Evolutionary conservation across 345 rosid species (phyloP).

Genomic region (Laguncularia racemosa): DNA sequence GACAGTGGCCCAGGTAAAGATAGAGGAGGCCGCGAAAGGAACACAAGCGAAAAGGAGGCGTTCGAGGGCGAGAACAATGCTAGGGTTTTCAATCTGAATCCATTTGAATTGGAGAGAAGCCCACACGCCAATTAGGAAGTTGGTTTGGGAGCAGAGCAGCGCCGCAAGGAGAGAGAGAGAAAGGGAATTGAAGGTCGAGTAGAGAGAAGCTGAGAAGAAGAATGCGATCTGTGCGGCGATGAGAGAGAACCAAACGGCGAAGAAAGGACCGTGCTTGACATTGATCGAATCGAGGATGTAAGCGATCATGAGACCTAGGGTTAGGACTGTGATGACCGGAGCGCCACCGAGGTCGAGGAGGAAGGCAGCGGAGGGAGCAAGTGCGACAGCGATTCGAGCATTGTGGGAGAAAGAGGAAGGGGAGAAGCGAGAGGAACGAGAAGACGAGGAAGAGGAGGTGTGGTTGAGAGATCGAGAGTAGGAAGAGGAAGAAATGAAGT

Average conservation of each 20-base stretch:
- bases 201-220: conserved; percentile 73
- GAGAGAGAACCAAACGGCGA: conserved; percentile 83
- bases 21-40: conserved; percentile 67
- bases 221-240: conserved; percentile 86
- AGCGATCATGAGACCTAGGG: conserved; percentile 80
- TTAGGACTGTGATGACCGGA: conserved; percentile 67
- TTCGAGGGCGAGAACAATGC: conserved; percentile 81
- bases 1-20: conserved; percentile 94
- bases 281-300: conserved; percentile 86
- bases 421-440: conserved; percentile 55
- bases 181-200: conserved; percentile 45
- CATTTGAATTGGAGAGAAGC: conserved; percentile 96
- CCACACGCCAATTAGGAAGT: conserved; percentile 85
- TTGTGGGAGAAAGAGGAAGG: conserved; percentile 81
- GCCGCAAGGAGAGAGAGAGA: conserved; percentile 63
- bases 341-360: conserved; percentile 97
- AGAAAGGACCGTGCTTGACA: conserved; percentile 74
- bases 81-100: conserved; percentile 87
- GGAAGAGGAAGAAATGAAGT: conserved; percentile 14
- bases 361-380: conserved; percentile 77
- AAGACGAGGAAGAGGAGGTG: conserved; percentile 14
- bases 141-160: conserved; percentile 68
- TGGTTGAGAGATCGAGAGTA: conserved; percentile 32
- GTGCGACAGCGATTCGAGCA: conserved; percentile 65
- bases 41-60: conserved; percentile 80